Conservation (phyloP, 768 basidiomycete genomes). For the Hygrocybe punicea region DNA sequence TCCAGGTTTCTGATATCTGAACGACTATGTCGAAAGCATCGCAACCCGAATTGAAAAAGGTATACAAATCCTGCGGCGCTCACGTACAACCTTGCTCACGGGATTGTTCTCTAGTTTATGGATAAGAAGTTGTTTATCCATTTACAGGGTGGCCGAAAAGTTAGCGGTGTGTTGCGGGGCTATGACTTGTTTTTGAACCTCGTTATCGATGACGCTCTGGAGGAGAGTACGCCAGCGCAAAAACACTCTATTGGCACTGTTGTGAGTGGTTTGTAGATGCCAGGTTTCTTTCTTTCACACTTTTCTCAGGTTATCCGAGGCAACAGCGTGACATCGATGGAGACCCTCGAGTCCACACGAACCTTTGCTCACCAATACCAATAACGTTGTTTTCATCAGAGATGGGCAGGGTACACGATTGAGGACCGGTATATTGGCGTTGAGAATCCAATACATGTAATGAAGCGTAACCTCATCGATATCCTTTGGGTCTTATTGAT, state of each 20-base stretch:
- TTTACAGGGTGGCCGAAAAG: conserved; percentile 91
- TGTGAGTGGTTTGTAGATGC: conserved; percentile 48
- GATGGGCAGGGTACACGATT: too few species aligned
- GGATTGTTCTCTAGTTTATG: conserved; percentile 70
- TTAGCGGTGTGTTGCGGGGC: conserved; percentile 90
- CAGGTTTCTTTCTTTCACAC: conserved; percentile 8
- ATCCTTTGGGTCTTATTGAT: too few species aligned
- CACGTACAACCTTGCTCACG: neutral
- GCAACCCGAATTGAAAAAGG: conserved; percentile 98
- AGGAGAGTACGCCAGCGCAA: conserved; percentile 87
- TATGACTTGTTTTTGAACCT: conserved; percentile 99
- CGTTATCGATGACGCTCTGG: conserved; percentile 92
- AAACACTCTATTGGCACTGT: conserved; percentile 90
- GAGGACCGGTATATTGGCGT: too few species aligned
- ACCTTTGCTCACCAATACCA: conserved; percentile 2
- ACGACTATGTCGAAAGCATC: conserved; percentile 84
- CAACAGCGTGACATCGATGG: conserved; percentile 96
- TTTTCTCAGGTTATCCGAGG: conserved; percentile 83
- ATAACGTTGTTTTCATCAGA: too few species aligned
- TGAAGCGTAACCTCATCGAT: too few species aligned
- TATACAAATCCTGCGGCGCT: conserved; percentile 27
- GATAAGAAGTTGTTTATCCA: conserved; percentile 96
- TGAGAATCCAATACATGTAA: too few species aligned
- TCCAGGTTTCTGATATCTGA: too few species aligned
- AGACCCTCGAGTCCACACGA: conserved; percentile 67